Base-by-base conservation (phyloP, 805 yeast genomes). In the Candida sonorensis region DNA sequence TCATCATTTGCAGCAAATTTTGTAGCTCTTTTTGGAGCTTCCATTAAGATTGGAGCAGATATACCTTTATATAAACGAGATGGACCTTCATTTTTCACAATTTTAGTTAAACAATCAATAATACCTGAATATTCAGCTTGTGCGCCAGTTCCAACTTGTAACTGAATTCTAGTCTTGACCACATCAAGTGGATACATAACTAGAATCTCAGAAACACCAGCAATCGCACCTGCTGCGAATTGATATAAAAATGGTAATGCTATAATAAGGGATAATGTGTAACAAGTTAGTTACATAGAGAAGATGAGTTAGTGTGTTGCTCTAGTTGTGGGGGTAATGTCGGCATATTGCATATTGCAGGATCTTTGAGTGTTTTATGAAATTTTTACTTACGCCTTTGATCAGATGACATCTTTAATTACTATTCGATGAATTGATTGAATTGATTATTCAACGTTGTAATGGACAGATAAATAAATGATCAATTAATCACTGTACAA, bases 1-100 rank as follows among this genome's bases (percentile, higher is more conserved):
- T 86, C 94, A 57, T 92, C 98, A 57, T 92, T 92, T 41, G 97
- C 95, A 32, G 97, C 97, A 57, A 92, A 92, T 61, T 92, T 92
- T 45, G 95, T 88, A 26, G 98, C 98, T 67, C 99, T 78, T 69
- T 92, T 92, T 44, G 98, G 98, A 10, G 97, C 98, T 61, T 92
- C 99, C 98, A 92, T 92, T 51, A 92, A 68, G 46, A 92, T 85
- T 21, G 99, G 99, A 16, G 98, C 95, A 19, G 83, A 66, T 50
- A 92, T 92, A 45, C 99, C 99, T 55, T 88, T 78, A 64, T 92
- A 92, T 37, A 90, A 71, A 42, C 92, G 70, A 9, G 81, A 62
- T 26, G 77, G 69, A 31, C 98, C 98, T 60, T 92, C 98, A 46
- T 75, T 77, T 49, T 73, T 75, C 48, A 92, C 72, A 47, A 92